Percentiles rank a stretch among this genome's conserved stretches.
Conservation (phyloP, 495 filamentous ascomycete genomes). For the Barbatosphaeria neglecta region DNA sequence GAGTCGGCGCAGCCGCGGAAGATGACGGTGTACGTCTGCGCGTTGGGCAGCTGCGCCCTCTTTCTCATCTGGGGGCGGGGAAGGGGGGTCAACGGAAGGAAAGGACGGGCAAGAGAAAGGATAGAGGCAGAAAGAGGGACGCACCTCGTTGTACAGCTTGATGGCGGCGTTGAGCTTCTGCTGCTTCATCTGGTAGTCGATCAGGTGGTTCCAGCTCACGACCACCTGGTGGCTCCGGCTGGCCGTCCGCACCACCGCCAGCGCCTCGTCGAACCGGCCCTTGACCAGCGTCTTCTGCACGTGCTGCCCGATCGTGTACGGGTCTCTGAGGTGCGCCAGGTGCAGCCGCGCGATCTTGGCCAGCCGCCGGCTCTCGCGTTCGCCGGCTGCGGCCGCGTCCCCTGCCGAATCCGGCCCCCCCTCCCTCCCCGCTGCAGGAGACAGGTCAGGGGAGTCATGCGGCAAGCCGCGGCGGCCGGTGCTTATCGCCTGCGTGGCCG, state of each 20-base stretch:
- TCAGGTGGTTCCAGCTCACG: slow-evolving; percentile 80
- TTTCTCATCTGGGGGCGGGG: slow-evolving; percentile 96
- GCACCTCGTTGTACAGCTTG: slow-evolving; percentile 75
- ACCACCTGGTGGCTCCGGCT: slow-evolving; percentile 46
- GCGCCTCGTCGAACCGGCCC: slow-evolving; percentile 49
- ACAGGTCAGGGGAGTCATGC: neutral
- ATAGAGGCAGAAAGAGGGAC: slow-evolving; percentile 6
- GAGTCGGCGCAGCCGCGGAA: slow-evolving; percentile 60
- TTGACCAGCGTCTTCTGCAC: slow-evolving; percentile 42
- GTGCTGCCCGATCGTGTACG: slow-evolving; percentile 50
- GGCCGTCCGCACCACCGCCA: slow-evolving; percentile 51
- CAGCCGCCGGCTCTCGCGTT: slow-evolving; percentile 1
- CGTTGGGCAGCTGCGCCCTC: slow-evolving; percentile 59
- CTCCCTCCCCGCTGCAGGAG: no score
- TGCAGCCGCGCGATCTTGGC: slow-evolving; percentile 36
- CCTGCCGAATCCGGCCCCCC: no score
- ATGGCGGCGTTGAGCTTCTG: slow-evolving; percentile 48
- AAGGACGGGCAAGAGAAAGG: no score
- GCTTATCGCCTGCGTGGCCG: neutral
- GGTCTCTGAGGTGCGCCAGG: slow-evolving; percentile 54
- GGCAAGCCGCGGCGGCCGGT: neutral
- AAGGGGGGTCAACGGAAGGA: no score
- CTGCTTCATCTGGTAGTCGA: slow-evolving; percentile 56
- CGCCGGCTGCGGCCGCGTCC: neutral
- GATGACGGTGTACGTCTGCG: slow-evolving; percentile 70